A percentile compares a stretch with the other conserved stretches of the same genome.
Evolutionary conservation across 1,284 basidiomycete species (phyloP).

Genomic region (Xerocomus amazonicus): DNA sequence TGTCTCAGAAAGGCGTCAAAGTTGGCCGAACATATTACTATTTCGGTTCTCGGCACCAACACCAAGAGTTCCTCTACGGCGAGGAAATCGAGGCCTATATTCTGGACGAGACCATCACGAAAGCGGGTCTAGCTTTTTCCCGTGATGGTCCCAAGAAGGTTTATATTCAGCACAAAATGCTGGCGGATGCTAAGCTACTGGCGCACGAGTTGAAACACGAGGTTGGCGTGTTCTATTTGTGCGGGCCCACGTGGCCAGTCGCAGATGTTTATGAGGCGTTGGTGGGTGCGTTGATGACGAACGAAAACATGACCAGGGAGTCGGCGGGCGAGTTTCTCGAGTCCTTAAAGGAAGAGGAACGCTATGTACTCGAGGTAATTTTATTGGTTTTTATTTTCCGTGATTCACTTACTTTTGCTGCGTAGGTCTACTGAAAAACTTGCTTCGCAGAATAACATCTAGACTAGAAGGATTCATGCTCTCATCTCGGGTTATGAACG

Average conservation of each 20-base stretch:
- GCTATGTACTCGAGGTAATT: constrained; percentile 92
- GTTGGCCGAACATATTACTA: constrained; percentile 96
- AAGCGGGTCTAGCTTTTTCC: constrained; percentile 94
- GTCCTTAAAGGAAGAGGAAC: constrained; percentile 92
- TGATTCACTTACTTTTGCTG: constrained; percentile 7
- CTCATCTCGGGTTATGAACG: background rate
- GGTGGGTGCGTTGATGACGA: constrained; percentile 73
- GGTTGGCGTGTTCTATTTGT: constrained; percentile 90
- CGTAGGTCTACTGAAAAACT: constrained; percentile 26
- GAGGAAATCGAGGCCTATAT: constrained; percentile 88
- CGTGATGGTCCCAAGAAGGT: constrained; percentile 90
- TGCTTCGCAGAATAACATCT: background rate
- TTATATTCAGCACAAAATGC: constrained; percentile 99
- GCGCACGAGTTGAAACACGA: constrained; percentile 69
- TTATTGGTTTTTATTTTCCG: background rate
- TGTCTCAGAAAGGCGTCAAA: constrained; percentile 70
- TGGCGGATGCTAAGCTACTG: constrained; percentile 79
- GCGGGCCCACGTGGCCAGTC: constrained; percentile 98
- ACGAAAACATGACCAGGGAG: constrained; percentile 63
- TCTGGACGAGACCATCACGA: constrained; percentile 78
- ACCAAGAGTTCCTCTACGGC: constrained; percentile 95
- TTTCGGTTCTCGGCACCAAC: constrained; percentile 95
- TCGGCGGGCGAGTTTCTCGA: constrained; percentile 85
- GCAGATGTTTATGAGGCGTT: constrained; percentile 96
- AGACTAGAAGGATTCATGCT: background rate